A percentile compares a stretch with the other conserved stretches of the same genome.
These are phyloP conservation scores for Penicillium griseofulvum DNA, from an alignment of 2,329 filamentous ascomycete genomes.

Conservation along the genomic window DNA sequence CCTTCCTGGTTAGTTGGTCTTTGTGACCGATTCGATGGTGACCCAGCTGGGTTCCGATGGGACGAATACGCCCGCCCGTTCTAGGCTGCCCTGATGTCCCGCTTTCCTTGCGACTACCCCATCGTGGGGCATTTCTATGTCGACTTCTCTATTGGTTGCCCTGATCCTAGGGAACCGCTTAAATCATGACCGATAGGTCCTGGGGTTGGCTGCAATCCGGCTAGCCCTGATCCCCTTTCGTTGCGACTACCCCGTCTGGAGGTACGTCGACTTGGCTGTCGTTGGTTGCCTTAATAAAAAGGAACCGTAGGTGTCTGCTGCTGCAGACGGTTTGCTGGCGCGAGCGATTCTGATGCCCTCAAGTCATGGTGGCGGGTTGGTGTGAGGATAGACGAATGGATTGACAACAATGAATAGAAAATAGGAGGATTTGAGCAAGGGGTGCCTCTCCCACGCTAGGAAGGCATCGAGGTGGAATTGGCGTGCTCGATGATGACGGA, in stretches of 20 bases:
- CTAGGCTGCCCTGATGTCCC: not conserved
- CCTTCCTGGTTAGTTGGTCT: not conserved
- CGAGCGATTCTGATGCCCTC: not conserved
- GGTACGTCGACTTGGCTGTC: not conserved
- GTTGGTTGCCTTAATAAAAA: not conserved
- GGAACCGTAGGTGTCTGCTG: not conserved
- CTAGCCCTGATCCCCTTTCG: not conserved
- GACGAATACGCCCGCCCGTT: not conserved
- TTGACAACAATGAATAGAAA: not conserved
- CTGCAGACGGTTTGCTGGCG: not conserved
- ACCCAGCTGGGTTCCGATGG: not conserved
- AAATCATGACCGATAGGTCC: not conserved
- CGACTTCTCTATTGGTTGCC: not conserved
- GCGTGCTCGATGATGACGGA: conserved; percentile 3
- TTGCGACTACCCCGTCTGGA: not conserved
- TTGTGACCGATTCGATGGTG: not conserved
- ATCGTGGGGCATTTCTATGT: not conserved
- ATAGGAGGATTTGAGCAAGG: conserved; percentile 5
- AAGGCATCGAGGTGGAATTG: conserved; percentile 5
- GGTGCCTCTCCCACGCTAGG: conserved; percentile 14
- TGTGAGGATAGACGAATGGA: not conserved
- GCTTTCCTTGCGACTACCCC: not conserved
- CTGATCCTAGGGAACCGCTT: not conserved
- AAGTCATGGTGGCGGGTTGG: not conserved
- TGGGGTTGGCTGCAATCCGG: not conserved